Evolutionary conservation across 495 filamentous ascomycete species (phyloP).

Genomic region (Schizothecium vesticola): DNA sequence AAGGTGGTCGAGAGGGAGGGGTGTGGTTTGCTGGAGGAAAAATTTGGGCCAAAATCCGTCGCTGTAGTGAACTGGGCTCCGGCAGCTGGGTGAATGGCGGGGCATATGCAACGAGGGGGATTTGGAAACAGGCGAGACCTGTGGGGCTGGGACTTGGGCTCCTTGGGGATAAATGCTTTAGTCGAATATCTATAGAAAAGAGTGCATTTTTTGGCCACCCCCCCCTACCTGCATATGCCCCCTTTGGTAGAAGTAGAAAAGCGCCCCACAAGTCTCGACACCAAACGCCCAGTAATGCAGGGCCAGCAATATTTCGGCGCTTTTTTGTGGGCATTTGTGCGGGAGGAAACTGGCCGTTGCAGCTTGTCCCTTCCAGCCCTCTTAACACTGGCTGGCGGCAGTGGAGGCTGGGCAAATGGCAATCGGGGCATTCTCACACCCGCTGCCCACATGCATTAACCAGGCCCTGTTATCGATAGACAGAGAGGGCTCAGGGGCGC

Average conservation of each 20-base stretch:
- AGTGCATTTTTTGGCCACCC: background rate
- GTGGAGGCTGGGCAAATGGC: background rate
- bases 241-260: background rate
- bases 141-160: background rate
- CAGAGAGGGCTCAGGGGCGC: background rate
- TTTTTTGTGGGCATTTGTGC: background rate
- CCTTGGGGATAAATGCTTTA: background rate
- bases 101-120: conserved; percentile 18
- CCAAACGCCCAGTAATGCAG: background rate
- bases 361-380: background rate
- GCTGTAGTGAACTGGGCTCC: conserved; percentile 11
- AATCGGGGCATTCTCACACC: background rate
- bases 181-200: background rate
- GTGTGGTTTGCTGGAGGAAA: conserved; percentile 26
- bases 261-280: background rate
- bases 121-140: background rate
- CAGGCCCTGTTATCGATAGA: background rate
- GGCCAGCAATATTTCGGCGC: background rate
- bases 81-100: conserved; percentile 21
- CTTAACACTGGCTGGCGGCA: background rate
- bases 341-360: background rate
- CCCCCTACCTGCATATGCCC: background rate
- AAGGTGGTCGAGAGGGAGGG: conserved; percentile 15
- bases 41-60: conserved; percentile 33
- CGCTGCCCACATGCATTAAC: background rate